These are phyloP conservation scores for Hermanozyma aechmeae DNA, from an alignment of 805 yeast species.

Conservation along the genomic window DNA sequence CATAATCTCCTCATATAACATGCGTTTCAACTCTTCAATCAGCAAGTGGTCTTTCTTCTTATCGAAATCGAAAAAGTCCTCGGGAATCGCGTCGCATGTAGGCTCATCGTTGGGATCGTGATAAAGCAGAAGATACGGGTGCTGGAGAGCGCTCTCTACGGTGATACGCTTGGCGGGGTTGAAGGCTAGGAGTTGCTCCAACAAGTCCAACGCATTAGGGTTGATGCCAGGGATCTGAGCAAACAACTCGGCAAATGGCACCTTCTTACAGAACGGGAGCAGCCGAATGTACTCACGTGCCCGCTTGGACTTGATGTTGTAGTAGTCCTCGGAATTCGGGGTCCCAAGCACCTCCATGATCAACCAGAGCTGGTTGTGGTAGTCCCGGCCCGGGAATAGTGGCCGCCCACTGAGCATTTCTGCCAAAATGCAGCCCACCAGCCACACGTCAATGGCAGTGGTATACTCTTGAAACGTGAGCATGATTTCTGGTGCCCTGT, in stretches of 20 bases:
- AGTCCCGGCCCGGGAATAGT: slow-evolving; percentile 88
- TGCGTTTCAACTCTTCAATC: slow-evolving; percentile 63
- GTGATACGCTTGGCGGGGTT: slow-evolving; percentile 67
- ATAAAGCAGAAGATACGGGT: slow-evolving; percentile 82
- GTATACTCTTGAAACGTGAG: slow-evolving; percentile 87
- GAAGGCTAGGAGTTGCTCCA: slow-evolving; percentile 55
- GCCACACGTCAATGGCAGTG: slow-evolving; percentile 94
- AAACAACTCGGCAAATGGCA: slow-evolving; percentile 33
- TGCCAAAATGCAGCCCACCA: slow-evolving; percentile 91
- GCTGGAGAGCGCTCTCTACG: slow-evolving; percentile 68
- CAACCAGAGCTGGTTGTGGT: slow-evolving; percentile 80
- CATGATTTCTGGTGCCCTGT: slow-evolving; percentile 97
- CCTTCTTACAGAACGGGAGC: slow-evolving; percentile 57
- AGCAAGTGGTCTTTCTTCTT: slow-evolving; percentile 69
- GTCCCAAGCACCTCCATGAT: slow-evolving; percentile 84
- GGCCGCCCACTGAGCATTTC: slow-evolving; percentile 84
- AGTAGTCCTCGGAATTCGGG: slow-evolving; percentile 72
- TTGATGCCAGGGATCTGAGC: slow-evolving; percentile 17
- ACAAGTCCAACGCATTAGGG: slow-evolving; percentile 46
- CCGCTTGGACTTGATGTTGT: slow-evolving; percentile 64
- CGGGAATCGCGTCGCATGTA: slow-evolving; percentile 69
- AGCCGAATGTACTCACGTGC: slow-evolving; percentile 84
- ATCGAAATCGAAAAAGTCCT: slow-evolving; percentile 86
- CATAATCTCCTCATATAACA: slow-evolving; percentile 79
- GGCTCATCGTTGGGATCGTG: slow-evolving; percentile 97